Evolutionary conservation across 495 filamentous ascomycete species (phyloP), one percentile per base, ranked within the genome.

Genomic region (Penicillium verhagenii): DNA sequence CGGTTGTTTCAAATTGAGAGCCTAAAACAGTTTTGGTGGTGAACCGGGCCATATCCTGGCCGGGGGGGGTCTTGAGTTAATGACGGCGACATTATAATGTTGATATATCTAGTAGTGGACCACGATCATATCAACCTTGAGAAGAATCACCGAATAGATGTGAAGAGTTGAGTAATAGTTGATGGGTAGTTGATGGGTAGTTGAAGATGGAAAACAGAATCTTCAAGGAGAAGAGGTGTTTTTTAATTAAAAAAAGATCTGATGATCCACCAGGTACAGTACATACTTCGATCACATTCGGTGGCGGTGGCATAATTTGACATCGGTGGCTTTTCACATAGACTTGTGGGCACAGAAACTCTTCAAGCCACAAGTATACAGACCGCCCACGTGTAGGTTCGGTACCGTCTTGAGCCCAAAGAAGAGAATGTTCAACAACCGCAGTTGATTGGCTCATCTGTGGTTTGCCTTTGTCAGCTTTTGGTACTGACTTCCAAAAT

Each of bases 1-100:
- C 95, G 50, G 94, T 98, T 71, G 97, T 98, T 79, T 98, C 94
- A 66, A 98, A 98, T 54, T 90, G 92, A 21, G 92, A 96, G 68
- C 94, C 94, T 72, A 98, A 96, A 70, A 98, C 96, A 82, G 93
- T 89, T 63, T 91, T 91, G 71, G 91, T 88, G 57, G 97, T 89
- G 75, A 98, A 98, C 81, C 96, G 92, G 66, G 91, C 92, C 92
- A 96, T 95, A 11, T 50, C 58, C 31, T 56, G 52, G 16, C 60
- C 64, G 9, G 40, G 51, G 47, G n/a, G 54, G 38, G 14, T 45
- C 47, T 23, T 24, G 20, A 25, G 31, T 18, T 16, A 42, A 18
- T 19, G 46, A 33, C 13, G 26, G 43, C 18, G 58, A 60, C 49
- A 61, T 61, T 39, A 16, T 46, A 6, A 16, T 18, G 19, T 43